Percentiles rank a stretch among this genome's conserved stretches.
phyloP scores from a whole-genome alignment of 768 basidiomycete genomes.

The Ephemerocybe angulata region DNA sequence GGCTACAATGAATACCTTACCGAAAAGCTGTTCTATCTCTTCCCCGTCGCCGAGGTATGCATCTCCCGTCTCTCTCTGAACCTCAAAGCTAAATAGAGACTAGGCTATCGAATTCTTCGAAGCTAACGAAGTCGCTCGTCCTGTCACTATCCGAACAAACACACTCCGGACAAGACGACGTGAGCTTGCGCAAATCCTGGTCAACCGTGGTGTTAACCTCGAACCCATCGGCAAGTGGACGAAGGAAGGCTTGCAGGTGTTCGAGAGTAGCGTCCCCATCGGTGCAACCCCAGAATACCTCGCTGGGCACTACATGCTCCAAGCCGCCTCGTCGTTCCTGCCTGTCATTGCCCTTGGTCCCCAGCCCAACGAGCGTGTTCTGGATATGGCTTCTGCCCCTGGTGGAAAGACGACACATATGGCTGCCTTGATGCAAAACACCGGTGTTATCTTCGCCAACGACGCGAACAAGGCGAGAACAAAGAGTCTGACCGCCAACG shows the following conservation, averaged over 20 bases:
- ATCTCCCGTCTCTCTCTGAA: slow-evolving; percentile 2
- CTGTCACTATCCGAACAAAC: slow-evolving; percentile 97
- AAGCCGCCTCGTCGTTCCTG: slow-evolving; percentile 98
- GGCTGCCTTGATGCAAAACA: slow-evolving; percentile 94
- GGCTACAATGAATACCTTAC: slow-evolving; percentile 96
- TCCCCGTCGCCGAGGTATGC: slow-evolving; percentile 85
- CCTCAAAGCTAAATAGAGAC: slow-evolving; percentile 7
- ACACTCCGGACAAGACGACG: slow-evolving; percentile 90
- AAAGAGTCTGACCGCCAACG: slow-evolving; percentile 94
- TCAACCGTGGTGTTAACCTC: slow-evolving; percentile 94
- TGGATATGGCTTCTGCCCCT: slow-evolving; percentile 98
- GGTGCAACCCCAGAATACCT: slow-evolving; percentile 99
- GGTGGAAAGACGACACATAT: slow-evolving; percentile 99
- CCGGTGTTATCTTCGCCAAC: slow-evolving; percentile 96
- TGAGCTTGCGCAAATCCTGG: slow-evolving; percentile 88
- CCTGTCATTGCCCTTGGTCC: slow-evolving; percentile 95
- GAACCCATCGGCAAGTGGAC: slow-evolving; percentile 99
- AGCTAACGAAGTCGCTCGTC: slow-evolving; percentile 91
- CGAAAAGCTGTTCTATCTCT: slow-evolving; percentile 92
- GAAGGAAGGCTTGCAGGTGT: slow-evolving; percentile 97
- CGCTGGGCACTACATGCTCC: slow-evolving; percentile 99
- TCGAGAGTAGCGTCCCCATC: slow-evolving; percentile 93
- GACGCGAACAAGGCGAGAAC: slow-evolving; percentile 92
- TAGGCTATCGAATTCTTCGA: slow-evolving; percentile 98
- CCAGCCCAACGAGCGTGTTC: slow-evolving; percentile 86